A percentile compares a stretch with the other conserved stretches of the same genome.
Evolutionary conservation across 2,329 filamentous ascomycete genomes (phyloP).

Genomic region (Pseudocercospora eumusae): DNA sequence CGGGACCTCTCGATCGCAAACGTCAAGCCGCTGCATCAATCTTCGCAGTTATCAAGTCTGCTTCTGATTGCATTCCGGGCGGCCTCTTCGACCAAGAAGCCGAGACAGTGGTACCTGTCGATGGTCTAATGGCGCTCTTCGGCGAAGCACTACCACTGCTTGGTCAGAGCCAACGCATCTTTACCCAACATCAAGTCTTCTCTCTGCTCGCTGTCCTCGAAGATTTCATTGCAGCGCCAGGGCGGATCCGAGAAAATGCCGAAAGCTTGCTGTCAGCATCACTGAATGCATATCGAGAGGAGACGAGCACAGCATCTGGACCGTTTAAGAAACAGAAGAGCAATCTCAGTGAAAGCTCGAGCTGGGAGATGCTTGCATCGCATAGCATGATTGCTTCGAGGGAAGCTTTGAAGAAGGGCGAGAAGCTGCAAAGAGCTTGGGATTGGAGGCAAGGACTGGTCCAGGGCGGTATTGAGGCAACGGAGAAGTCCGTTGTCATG

Average conservation of each 20-base stretch:
- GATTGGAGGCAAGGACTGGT: constrained; percentile 31
- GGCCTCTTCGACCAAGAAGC: constrained; percentile 81
- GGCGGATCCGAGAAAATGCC: constrained; percentile 34
- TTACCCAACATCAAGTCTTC: constrained; percentile 35
- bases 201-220: constrained; percentile 34
- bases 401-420: constrained; percentile 18
- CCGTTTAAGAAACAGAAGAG: constrained; percentile 28
- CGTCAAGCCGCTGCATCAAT: constrained; percentile 72
- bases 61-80: constrained; percentile 86
- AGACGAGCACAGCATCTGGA: constrained; percentile 19
- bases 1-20: constrained; percentile 61
- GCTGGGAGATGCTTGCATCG: constrained; percentile 36
- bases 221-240: constrained; percentile 34
- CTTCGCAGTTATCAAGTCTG: constrained; percentile 79
- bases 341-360: constrained; percentile 32
- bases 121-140: constrained; percentile 79
- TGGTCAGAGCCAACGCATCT: constrained; percentile 51
- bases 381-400: constrained; percentile 19
- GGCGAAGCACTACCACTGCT: constrained; percentile 82
- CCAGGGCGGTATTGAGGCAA: constrained; percentile 22
- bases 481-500: constrained; percentile 20
- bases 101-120: constrained; percentile 82
- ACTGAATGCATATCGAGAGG: constrained; percentile 30
- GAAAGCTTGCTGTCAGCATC: constrained; percentile 34
- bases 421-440: constrained; percentile 25